phyloP scores from a whole-genome alignment of 2,329 filamentous ascomycete species.

The Onygenales sp. region DNA sequence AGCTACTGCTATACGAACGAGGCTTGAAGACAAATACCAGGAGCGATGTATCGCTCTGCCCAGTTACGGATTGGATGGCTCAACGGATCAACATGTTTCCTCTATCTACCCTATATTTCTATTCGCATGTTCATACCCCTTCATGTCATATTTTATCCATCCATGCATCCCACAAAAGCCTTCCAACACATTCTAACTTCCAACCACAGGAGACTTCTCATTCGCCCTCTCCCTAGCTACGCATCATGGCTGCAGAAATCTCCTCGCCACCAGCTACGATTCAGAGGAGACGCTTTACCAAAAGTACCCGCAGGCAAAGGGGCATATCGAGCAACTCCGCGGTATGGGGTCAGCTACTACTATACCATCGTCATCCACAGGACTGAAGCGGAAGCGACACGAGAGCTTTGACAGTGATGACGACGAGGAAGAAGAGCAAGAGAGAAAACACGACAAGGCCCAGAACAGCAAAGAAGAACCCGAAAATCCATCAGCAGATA shows the following conservation, averaged over 20 bases:
- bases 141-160: conserved; percentile 1
- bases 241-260: conserved; percentile 29
- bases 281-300: conserved; percentile 41
- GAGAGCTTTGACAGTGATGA: conserved; percentile 1
- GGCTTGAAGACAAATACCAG: not conserved
- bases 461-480: conserved; percentile 9
- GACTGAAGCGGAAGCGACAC: conserved; percentile 15
- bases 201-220: conserved; percentile 35
- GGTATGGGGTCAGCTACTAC: not conserved
- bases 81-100: not conserved
- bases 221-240: conserved; percentile 35
- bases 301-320: conserved; percentile 66
- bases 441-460: not conserved
- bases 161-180: not conserved
- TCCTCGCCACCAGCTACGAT: conserved; percentile 39
- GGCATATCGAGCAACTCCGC: conserved; percentile 43
- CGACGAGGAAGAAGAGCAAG: not conserved
- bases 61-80: not conserved
- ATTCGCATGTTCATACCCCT: not conserved
- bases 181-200: conserved; percentile 10
- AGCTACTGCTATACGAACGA: not conserved
- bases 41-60: not conserved
- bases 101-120: not conserved
- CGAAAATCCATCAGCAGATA: conserved; percentile 4
- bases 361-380: not conserved